A percentile compares a stretch with the other conserved stretches of the same genome.
Evolutionary conservation across 331 rosid species (phyloP).

Genomic region (Cucumis variabilis): DNA sequence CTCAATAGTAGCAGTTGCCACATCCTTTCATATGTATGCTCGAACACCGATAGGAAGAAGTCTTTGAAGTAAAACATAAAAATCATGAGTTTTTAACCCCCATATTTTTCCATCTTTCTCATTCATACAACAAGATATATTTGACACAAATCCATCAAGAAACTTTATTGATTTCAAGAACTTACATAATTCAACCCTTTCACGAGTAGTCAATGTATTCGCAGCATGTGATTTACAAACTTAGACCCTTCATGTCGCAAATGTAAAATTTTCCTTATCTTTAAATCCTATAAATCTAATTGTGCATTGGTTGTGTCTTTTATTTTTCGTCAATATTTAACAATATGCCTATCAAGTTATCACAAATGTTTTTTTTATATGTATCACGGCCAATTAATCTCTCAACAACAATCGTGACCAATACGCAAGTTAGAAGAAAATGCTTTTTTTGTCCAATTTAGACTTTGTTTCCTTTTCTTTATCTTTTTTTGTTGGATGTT

Average conservation of each 20-base stretch:
- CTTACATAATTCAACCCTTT: neutral
- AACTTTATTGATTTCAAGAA: neutral
- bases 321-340: neutral
- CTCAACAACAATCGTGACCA: too few relatives aligned
- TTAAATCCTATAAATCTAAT: neutral
- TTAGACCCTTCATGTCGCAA: neutral
- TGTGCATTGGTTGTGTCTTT: neutral
- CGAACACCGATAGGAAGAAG: neutral
- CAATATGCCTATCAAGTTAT: neutral
- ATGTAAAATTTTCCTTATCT: neutral
- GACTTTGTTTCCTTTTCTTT: too few relatives aligned
- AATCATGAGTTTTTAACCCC: neutral
- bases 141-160: neutral
- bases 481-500: too few relatives aligned
- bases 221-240: neutral
- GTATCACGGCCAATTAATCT: too few relatives aligned
- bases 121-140: neutral
- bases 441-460: too few relatives aligned
- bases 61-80: neutral
- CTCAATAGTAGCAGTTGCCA: too few relatives aligned
- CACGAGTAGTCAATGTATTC: neutral
- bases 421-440: too few relatives aligned
- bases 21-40: neutral
- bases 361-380: neutral
- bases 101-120: neutral